Evolutionary conservation across 768 basidiomycete species (phyloP).

Genomic region (Pisolithus marmoratus): DNA sequence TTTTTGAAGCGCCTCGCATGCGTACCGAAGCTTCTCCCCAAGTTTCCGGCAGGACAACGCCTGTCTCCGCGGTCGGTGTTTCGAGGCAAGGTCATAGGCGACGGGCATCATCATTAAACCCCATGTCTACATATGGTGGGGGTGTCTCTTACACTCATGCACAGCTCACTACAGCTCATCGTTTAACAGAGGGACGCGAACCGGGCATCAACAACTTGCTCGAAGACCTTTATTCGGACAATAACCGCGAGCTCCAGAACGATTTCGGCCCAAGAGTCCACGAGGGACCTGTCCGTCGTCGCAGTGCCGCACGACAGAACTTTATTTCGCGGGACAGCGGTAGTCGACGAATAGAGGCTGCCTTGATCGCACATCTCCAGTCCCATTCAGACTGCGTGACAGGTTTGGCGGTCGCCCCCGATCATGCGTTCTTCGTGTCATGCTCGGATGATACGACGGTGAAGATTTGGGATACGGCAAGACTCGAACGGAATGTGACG

Average conservation of each 20-base stretch:
- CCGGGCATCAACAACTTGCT: slow-evolving; percentile 83
- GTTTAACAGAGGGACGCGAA: slow-evolving; percentile 73
- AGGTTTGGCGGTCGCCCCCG: slow-evolving; percentile 81
- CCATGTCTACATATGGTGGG: slow-evolving; percentile 72
- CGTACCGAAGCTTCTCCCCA: slow-evolving; percentile 63
- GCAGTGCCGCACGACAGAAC: slow-evolving; percentile 64
- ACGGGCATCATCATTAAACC: slow-evolving; percentile 47
- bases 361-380: slow-evolving; percentile 75
- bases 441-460: slow-evolving; percentile 92
- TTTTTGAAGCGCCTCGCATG: slow-evolving; percentile 73
- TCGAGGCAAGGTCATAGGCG: slow-evolving; percentile 43
- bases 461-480: slow-evolving; percentile 87
- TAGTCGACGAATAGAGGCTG: slow-evolving; percentile 62
- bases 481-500: slow-evolving; percentile 92
- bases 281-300: slow-evolving; percentile 73
- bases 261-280: slow-evolving; percentile 91
- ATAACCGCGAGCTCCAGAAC: slow-evolving; percentile 74
- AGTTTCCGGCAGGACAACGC: slow-evolving; percentile 74
- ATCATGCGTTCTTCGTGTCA: slow-evolving; percentile 92
- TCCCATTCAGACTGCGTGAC: slow-evolving; percentile 81
- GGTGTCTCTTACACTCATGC: slow-evolving; percentile 7
- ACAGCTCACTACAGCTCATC: slow-evolving; percentile 1
- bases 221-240: slow-evolving; percentile 86
- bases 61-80: slow-evolving; percentile 56
- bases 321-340: slow-evolving; percentile 62